Evolutionary conservation across 768 basidiomycete genomes (phyloP), one percentile per base, ranked within the genome.

Genomic region (Suillus subalutaceus): DNA sequence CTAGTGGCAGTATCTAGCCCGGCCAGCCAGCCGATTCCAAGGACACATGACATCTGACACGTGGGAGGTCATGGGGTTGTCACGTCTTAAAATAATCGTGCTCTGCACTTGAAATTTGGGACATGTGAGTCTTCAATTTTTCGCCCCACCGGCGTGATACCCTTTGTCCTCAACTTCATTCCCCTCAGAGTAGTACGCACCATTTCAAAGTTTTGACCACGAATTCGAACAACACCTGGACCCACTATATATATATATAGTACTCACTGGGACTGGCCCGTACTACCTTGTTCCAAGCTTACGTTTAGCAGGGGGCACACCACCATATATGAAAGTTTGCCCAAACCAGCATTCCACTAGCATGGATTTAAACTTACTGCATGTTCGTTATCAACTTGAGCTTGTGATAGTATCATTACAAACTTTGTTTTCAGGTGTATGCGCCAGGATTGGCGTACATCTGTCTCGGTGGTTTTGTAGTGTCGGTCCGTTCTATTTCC

Each of bases 391-490:
- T 48, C 57, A 40, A 15, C 12, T 15, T 8, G 10, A 38, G 46
- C 18, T 6, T 20, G 23, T 5, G 26, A 44, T 44, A 44, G 44
- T 20, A 20, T 63, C 23, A 59, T 66, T 56, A 68, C 69, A 69
- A 69, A 78, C 73, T 74, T 67, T 44, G 32, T 44, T 46, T 46
- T 43, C 72, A 91, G 90, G 80, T 86, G 2, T 83, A 87, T 1
- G 71, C 80, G 32, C 73, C 85, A 1, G 79, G 85, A 30, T 68
- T 90, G 67, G 86, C 86, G 9, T 91, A 91, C 70, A 85, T 86
- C 40, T 85, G 85, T 65, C 73, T 91, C 1, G 90, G 89, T 4
- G 89, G 84, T 4, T 85, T 85, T 60, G 80, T 81, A 35, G 83
- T 86, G 37, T 77, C 78, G 8, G 84, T 85, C 62, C 44, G 81